Base-by-base conservation (phyloP, 768 basidiomycete genomes). In the Hygrophorus russula region DNA sequence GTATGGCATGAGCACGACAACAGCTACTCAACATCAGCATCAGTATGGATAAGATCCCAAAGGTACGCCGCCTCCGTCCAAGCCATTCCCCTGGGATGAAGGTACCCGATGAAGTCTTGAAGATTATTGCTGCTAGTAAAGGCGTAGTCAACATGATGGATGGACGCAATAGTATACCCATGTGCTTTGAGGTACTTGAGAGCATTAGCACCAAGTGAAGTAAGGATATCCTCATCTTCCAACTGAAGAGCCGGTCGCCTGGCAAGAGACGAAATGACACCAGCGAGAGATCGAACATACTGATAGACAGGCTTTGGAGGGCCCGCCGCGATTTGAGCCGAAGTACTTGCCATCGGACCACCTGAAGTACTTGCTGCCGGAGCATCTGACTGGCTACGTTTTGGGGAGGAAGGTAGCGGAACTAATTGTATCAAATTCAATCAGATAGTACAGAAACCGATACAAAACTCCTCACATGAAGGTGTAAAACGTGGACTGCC, bases 71-170 rank as follows among this genome's bases (percentile, higher is more conserved):
- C 33, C 29, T 32, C 42, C 6, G 18, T 32, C 31, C 42, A 35
- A 14, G 42, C 18, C 42, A 43, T 33, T 12, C 34, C 30, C 33
- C 31, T 32, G 19, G 42, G 20, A 20, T 24, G 20, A 20, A 39
- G 38, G 15, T 18, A 18, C 10, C 14, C 29, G n/a, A 34, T 34
- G 18, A 18, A 33, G 1, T 24, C 14, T 11, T 32, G 18, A 43
- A 43, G 18, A 2, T 8, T 35, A 14, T 33, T 27, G 19, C 12
- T 5, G 6, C 11, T 33, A 19, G 15, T 38, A 27, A n/a, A 17
- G 13, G 33, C 33, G 18, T 19, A 24, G 14, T 20, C 33, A 44
- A 35, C 37, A 35, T 44, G 43, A 44, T 20, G 30, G 24, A 38
- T 30, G 18, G 34, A 24, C 12, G n/a, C 20, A 20, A 19, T 20